phyloP scores from a whole-genome alignment of 2,329 filamentous ascomycete species.

The Neodidymelliopsis sp. region DNA sequence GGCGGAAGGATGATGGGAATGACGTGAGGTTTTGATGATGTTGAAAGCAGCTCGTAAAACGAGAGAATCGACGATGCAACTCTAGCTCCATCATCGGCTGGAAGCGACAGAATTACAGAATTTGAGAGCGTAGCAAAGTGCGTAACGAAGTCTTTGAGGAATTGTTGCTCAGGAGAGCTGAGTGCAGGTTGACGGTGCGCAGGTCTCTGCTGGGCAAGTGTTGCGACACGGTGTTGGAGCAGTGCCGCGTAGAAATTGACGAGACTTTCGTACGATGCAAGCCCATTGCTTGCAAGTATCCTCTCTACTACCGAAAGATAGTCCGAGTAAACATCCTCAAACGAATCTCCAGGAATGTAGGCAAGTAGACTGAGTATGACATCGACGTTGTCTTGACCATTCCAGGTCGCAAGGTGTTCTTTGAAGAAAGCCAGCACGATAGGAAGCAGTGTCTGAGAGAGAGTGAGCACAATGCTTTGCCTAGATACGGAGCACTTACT shows the following conservation, averaged over 20 bases:
- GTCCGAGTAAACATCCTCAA: conserved; percentile 53
- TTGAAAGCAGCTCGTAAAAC: conserved; percentile 71
- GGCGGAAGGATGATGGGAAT: conserved; percentile 74
- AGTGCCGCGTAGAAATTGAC: conserved; percentile 73
- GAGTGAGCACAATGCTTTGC: neutral
- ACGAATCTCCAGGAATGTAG: conserved; percentile 56
- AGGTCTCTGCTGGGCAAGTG: conserved; percentile 38
- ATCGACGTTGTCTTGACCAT: conserved; percentile 42
- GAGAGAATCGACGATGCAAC: conserved; percentile 65
- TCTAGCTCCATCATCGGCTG: conserved; percentile 36
- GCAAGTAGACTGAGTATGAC: conserved; percentile 61
- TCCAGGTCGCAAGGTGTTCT: conserved; percentile 48
- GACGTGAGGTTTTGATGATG: conserved; percentile 33
- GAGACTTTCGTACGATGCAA: conserved; percentile 64
- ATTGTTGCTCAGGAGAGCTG: conserved; percentile 52
- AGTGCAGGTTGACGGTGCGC: conserved; percentile 15
- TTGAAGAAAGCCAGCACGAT: conserved; percentile 44
- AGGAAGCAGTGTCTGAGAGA: conserved; percentile 40
- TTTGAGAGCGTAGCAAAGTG: conserved; percentile 44
- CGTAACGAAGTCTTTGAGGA: conserved; percentile 39
- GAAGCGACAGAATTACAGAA: conserved; percentile 41
- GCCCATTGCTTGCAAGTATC: conserved; percentile 46
- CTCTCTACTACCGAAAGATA: conserved; percentile 53
- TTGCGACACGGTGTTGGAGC: conserved; percentile 62
- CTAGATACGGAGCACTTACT: too few species aligned